These are phyloP conservation scores for Sporopachydermia lactativora DNA, from an alignment of 805 yeast species.

Conservation along the genomic window DNA sequence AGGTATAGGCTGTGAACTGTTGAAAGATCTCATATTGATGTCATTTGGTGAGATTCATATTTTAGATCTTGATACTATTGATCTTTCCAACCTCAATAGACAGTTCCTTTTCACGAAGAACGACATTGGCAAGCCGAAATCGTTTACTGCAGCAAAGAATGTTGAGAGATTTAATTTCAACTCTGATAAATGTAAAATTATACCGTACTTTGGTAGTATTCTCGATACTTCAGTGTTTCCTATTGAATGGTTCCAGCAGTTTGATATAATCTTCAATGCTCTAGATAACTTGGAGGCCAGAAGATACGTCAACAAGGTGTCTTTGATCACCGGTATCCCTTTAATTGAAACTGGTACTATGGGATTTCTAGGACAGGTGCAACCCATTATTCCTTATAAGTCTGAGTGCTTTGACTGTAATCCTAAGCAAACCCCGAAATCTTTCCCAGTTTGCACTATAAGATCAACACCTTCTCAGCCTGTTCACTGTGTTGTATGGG, in stretches of 20 bases:
- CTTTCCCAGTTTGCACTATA: constrained; percentile 93
- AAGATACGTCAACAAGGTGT: constrained; percentile 73
- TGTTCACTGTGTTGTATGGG: constrained; percentile 95
- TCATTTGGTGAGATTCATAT: constrained; percentile 82
- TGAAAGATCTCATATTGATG: constrained; percentile 64
- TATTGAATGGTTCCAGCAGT: constrained; percentile 61
- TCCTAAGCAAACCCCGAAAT: constrained; percentile 74
- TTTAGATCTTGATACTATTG: constrained; percentile 87
- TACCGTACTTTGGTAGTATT: constrained; percentile 79
- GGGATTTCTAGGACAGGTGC: constrained; percentile 89
- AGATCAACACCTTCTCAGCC: constrained; percentile 95
- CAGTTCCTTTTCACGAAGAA: constrained; percentile 83
- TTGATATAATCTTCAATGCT: constrained; percentile 78
- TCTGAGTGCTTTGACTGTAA: constrained; percentile 94
- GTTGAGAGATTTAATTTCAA: constrained; percentile 58
- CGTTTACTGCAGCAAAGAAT: constrained; percentile 71
- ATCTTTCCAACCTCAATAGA: constrained; percentile 80
- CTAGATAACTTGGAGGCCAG: constrained; percentile 90
- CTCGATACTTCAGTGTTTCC: constrained; percentile 65
- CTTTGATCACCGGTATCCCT: constrained; percentile 59
- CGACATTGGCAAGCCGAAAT: constrained; percentile 82
- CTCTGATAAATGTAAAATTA: constrained; percentile 41
- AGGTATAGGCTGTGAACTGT: constrained; percentile 87
- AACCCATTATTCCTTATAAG: constrained; percentile 68
- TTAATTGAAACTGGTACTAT: constrained; percentile 92